Evolutionary conservation across 345 rosid genomes (phyloP).

Genomic region (Gossypium stocksii): DNA sequence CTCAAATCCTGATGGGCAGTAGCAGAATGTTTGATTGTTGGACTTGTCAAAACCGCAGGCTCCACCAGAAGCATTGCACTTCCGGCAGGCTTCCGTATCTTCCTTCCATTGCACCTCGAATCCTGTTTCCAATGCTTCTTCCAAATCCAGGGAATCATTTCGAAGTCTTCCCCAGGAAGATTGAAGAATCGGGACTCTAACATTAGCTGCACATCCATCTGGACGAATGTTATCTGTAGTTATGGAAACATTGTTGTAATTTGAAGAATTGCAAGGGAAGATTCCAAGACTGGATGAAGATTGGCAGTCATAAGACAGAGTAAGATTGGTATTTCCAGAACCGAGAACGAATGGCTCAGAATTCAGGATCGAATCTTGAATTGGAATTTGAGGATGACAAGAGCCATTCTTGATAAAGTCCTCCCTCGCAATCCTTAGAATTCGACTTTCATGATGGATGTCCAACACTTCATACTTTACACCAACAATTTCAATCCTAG

Average conservation of each 20-base stretch:
- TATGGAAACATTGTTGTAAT: neutral
- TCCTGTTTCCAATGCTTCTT: neutral
- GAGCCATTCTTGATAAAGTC: constrained; percentile 14
- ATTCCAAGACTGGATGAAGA: neutral
- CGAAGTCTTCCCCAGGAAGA: neutral
- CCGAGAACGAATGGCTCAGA: neutral
- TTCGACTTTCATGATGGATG: neutral
- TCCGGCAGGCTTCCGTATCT: neutral
- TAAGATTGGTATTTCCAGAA: constrained; percentile 10
- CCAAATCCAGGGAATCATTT: neutral
- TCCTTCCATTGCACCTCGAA: neutral
- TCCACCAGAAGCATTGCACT: neutral
- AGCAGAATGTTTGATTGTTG: neutral
- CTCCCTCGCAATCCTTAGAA: constrained; percentile 25
- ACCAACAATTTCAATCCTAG: constrained; percentile 18
- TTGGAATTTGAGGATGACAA: constrained; percentile 10
- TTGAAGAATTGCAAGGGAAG: neutral
- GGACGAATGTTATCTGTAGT: neutral
- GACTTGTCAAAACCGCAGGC: neutral
- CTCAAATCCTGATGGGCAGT: neutral
- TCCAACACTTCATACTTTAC: constrained; percentile 28
- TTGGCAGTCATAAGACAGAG: constrained; percentile 24
- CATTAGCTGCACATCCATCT: neutral
- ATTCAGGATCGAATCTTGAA: constrained; percentile 15
- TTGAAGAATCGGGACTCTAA: neutral